phyloP scores from a whole-genome alignment of 495 filamentous ascomycete species.

The Daldinia vernicosa region DNA sequence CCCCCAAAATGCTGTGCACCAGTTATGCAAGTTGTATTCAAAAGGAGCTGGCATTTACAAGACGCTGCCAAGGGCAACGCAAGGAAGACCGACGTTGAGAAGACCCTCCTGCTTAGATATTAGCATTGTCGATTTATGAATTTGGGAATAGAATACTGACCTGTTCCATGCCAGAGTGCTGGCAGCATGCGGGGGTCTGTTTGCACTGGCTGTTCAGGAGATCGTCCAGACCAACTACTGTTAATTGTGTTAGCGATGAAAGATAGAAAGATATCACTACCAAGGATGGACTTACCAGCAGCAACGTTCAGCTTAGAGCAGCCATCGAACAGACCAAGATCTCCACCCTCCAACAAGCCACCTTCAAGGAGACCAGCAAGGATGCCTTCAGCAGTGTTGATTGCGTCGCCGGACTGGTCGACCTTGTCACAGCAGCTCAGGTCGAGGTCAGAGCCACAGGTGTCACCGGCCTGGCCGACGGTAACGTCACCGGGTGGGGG shows the following conservation, averaged over 20 bases:
- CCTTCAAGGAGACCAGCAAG: conserved; percentile 42
- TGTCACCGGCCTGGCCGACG: conserved; percentile 57
- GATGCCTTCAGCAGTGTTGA: conserved; percentile 30
- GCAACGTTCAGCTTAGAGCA: conserved; percentile 47
- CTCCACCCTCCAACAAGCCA: conserved; percentile 36
- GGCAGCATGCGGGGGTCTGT: conserved; percentile 64
- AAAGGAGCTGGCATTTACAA: conserved; percentile 51
- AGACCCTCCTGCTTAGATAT: conserved; percentile 47
- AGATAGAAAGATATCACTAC: neutral
- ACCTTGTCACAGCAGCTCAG: conserved; percentile 56
- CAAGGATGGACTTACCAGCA: conserved; percentile 33
- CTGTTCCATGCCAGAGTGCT: conserved; percentile 53
- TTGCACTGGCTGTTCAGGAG: conserved; percentile 62
- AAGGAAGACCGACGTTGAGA: conserved; percentile 59
- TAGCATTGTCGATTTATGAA: conserved; percentile 7
- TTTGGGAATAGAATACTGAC: conserved; percentile 35
- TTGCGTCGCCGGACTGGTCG: conserved; percentile 59
- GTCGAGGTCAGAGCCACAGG: conserved; percentile 57
- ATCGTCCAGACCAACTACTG: conserved; percentile 54
- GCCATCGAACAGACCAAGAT: conserved; percentile 40
- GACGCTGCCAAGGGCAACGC: conserved; percentile 61
- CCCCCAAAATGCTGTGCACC: conserved; percentile 39
- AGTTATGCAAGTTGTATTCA: conserved; percentile 33
- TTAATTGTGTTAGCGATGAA: conserved; percentile 4
- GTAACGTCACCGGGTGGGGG: conserved; percentile 55